Evolutionary conservation across 805 yeast genomes (phyloP).

Genomic region (Saccharomycopsis sp.): DNA sequence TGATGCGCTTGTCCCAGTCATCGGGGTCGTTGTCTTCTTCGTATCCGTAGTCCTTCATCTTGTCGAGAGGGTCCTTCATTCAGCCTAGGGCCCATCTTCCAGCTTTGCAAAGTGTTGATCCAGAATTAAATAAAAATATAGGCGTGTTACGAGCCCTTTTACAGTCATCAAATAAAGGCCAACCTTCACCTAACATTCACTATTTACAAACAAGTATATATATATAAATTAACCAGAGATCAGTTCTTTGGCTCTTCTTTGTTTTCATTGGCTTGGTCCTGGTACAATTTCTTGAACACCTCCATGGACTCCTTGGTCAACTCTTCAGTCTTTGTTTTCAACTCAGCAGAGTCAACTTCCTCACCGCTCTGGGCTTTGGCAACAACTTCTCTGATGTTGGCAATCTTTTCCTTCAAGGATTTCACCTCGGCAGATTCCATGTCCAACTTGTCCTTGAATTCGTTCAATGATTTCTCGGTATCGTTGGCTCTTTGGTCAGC

Average conservation of each 20-base stretch:
- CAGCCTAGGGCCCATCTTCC: too few relatives aligned
- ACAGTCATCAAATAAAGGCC: too few relatives aligned
- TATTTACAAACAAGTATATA: too few relatives aligned
- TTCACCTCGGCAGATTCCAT: constrained; percentile 41
- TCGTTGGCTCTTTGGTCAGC: constrained; percentile 76
- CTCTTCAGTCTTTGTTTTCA: constrained; percentile 76
- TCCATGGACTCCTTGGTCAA: constrained; percentile 73
- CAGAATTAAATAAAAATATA: too few relatives aligned
- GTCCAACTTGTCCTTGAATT: constrained; percentile 60
- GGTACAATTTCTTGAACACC: constrained; percentile 68
- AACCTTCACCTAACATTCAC: too few relatives aligned
- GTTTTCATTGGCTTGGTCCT: constrained; percentile 12
- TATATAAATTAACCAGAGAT: background rate
- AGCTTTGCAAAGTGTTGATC: too few relatives aligned
- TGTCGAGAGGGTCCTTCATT: too few relatives aligned
- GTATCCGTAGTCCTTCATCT: too few relatives aligned
- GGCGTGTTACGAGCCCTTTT: too few relatives aligned
- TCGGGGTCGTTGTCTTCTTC: constrained; percentile 56
- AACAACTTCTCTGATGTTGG: constrained; percentile 63
- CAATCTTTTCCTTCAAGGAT: constrained; percentile 44
- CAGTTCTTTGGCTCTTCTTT: constrained; percentile 4
- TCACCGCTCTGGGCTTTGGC: constrained; percentile 63
- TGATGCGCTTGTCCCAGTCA: constrained; percentile 69
- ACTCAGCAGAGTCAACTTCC: constrained; percentile 52
- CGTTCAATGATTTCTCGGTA: constrained; percentile 76